These are phyloP conservation scores for Dothideomycetes sp. DNA, from an alignment of 2,329 filamentous ascomycete genomes.

Conservation along the genomic window DNA sequence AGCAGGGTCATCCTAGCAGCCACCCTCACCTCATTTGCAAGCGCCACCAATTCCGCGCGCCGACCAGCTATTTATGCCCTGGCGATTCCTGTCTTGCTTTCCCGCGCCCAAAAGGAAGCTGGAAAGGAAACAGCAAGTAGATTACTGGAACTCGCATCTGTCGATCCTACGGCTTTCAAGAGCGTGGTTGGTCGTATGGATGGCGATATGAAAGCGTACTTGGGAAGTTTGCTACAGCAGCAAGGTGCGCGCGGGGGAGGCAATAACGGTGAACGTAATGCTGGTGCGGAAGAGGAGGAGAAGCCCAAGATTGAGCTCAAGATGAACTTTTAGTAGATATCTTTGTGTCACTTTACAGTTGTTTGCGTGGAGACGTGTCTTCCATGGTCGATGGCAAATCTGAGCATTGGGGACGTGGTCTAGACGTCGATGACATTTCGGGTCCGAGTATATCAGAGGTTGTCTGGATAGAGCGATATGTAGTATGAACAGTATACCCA, in stretches of 20 bases:
- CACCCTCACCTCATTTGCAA: slow-evolving; percentile 49
- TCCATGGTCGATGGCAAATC: too few species aligned
- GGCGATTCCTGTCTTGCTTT: slow-evolving; percentile 65
- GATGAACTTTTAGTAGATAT: slow-evolving; percentile 65
- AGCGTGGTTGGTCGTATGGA: slow-evolving; percentile 61
- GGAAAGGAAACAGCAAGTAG: slow-evolving; percentile 65
- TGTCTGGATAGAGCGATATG: too few species aligned
- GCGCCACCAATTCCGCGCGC: slow-evolving; percentile 32
- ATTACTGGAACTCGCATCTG: slow-evolving; percentile 69
- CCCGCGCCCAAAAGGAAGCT: slow-evolving; percentile 48
- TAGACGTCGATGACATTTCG: too few species aligned
- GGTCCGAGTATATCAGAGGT: too few species aligned
- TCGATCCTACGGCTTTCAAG: slow-evolving; percentile 63
- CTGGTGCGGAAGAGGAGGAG: slow-evolving; percentile 36
- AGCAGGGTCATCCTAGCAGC: slow-evolving; percentile 61
- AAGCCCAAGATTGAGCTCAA: slow-evolving; percentile 82
- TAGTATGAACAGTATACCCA: too few species aligned
- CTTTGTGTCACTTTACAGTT: too few species aligned
- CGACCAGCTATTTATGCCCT: slow-evolving; percentile 57
- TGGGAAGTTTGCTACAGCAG: slow-evolving; percentile 60
- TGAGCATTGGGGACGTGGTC: too few species aligned
- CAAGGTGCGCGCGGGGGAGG: slow-evolving; percentile 34
- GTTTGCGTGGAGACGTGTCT: too few species aligned
- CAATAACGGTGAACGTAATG: slow-evolving; percentile 28
- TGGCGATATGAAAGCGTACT: slow-evolving; percentile 57